Base-by-base conservation (phyloP, 1,284 basidiomycete species). In the Ceratobasidium sp. region DNA sequence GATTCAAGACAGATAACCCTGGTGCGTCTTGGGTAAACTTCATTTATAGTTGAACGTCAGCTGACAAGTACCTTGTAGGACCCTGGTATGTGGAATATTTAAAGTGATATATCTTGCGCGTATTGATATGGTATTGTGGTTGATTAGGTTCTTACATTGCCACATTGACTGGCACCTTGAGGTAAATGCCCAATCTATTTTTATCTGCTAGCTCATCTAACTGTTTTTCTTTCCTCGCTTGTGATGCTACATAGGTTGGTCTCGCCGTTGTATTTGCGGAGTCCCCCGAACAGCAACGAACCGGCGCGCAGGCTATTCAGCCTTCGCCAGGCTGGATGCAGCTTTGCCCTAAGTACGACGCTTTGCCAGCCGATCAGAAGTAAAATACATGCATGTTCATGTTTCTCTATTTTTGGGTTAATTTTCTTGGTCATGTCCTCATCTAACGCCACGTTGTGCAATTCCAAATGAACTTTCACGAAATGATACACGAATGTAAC, bases 111-210 rank as follows among this genome's bases (percentile, higher is more conserved):
- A 41, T 15, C 5, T 36, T 41, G 36, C 36, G n/a, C 44, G 27
- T 57, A 54, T 22, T 53, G 29, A 66, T n/a, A 51, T 47, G 19
- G 36, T 65, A 2, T 27, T 9, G 8, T 1, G 9, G 4, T 29
- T 64, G 31, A 53, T n/a, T 44, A 67, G 69, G 86, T 82, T 86
- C 78, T 77, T 87, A 41, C 86, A 87, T 78, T 86, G 85, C 77
- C 85, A 87, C 71, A 84, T 86, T 51, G 85, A 86, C 69, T 86
- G 83, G 83, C 85, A 86, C 80, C 78, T 86, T n/a, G 81, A 82
- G 73, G 79, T 82, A 83, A 83, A 76, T 77, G 81, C 79, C 11
- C 36, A 11, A 41, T 41, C 11, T 41, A 41, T 41, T 5, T 41
- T 41, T 41, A 41, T 41, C 76, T 78, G 82, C 79, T 51, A 24